Evolutionary conservation across 495 filamentous ascomycete genomes (phyloP).

Genomic region (Neurospora terricola): DNA sequence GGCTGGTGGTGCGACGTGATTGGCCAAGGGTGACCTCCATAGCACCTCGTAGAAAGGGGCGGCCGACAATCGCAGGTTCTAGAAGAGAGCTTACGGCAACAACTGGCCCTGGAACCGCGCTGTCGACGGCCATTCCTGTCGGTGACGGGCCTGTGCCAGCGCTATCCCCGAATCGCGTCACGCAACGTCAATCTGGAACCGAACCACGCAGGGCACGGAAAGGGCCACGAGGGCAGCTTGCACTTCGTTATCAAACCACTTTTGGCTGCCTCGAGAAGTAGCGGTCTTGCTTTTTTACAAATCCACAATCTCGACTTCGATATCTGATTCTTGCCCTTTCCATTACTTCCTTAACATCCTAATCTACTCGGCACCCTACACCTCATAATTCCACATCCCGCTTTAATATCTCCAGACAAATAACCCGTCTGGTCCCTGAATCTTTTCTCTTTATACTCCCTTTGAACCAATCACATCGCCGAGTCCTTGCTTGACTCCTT

Average conservation of each 20-base stretch:
- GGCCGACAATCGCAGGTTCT: neutral
- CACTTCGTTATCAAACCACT: neutral
- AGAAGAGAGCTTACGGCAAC: neutral
- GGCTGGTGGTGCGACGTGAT: neutral
- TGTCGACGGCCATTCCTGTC: neutral
- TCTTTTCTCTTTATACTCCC: neutral
- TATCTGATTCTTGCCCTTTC: neutral
- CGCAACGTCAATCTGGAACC: neutral
- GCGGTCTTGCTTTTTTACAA: neutral
- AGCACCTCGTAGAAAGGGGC: neutral
- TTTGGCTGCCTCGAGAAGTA: neutral
- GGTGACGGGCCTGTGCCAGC: neutral
- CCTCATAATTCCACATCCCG: neutral
- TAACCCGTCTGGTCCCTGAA: neutral
- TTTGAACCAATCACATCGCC: neutral
- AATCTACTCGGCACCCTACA: neutral
- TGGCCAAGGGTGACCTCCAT: neutral
- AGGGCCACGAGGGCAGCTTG: neutral
- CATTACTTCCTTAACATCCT: neutral
- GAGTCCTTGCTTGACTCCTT: neutral
- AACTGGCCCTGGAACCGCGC: neutral
- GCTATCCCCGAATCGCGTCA: neutral
- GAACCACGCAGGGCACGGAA: neutral
- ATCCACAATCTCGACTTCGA: neutral
- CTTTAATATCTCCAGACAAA: neutral